These are phyloP conservation scores for Fraxinus sp. DNA, from an alignment of 305 asterid species.

Conservation along the genomic window DNA sequence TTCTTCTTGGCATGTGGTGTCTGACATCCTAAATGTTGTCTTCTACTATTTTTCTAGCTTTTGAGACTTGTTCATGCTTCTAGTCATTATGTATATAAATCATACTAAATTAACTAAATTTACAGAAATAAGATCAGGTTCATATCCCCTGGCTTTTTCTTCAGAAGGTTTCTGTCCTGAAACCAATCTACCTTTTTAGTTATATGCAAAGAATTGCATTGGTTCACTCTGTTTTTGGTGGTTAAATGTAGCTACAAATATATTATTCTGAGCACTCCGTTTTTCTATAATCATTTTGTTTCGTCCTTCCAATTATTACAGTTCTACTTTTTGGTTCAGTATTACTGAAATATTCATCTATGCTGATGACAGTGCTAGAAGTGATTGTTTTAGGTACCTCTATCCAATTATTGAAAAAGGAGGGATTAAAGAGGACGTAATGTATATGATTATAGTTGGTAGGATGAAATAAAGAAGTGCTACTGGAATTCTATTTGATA, in stretches of 20 bases:
- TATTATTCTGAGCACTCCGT: neutral
- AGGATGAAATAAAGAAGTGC: neutral
- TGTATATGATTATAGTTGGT: neutral
- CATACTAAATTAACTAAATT: neutral
- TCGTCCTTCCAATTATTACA: neutral
- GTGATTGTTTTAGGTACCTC: neutral
- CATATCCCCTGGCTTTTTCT: neutral
- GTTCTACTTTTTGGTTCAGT: neutral
- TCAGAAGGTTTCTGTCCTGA: neutral
- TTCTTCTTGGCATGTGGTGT: neutral
- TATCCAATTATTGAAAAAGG: neutral
- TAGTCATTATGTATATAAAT: neutral
- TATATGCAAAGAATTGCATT: neutral
- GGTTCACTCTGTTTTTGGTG: neutral
- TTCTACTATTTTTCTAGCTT: slow-evolving; percentile 14
- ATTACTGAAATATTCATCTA: neutral
- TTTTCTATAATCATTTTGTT: neutral
- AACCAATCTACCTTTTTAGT: neutral
- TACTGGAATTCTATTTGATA: neutral
- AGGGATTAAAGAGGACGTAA: neutral
- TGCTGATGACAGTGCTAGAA: neutral
- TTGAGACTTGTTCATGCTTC: neutral
- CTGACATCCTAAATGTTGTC: neutral
- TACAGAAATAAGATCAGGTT: neutral
- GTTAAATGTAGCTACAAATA: neutral